A percentile compares a stretch with the other conserved stretches of the same genome.
Evolutionary conservation across 306 rosid species (phyloP).

Genomic region (Vigna radiata): DNA sequence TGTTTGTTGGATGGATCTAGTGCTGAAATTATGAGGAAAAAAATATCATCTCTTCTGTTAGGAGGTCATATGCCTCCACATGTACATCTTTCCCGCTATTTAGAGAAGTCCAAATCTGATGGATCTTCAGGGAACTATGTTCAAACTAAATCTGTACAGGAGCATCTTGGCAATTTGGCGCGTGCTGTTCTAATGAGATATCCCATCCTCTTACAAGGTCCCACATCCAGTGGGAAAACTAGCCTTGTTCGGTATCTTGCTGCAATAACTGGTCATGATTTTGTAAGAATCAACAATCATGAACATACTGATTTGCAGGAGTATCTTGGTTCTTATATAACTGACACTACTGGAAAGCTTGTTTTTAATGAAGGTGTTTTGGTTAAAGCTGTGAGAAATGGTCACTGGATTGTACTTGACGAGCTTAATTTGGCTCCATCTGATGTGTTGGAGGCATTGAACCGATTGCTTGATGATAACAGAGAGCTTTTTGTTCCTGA

Average conservation of each 20-base stretch:
- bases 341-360: constrained; percentile 83
- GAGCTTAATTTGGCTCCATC: constrained; percentile 99
- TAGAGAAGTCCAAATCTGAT: constrained; percentile 45
- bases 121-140: constrained; percentile 54
- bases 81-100: constrained; percentile 58
- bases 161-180: constrained; percentile 79
- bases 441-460: constrained; percentile 96
- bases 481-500: constrained; percentile 97
- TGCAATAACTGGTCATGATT: constrained; percentile 74
- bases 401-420: constrained; percentile 93
- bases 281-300: constrained; percentile 93
- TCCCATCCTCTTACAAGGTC: constrained; percentile 96
- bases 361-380: constrained; percentile 87
- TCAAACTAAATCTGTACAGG: constrained; percentile 71
- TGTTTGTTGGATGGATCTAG: constrained; percentile 78
- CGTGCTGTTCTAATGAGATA: constrained; percentile 82
- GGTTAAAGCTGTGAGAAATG: constrained; percentile 91
- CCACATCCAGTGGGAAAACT: constrained; percentile 97
- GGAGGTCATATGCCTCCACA: constrained; percentile 59
- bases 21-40: constrained; percentile 67
- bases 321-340: constrained; percentile 83
- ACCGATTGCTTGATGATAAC: constrained; percentile 90
- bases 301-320: constrained; percentile 99
- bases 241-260: constrained; percentile 94
- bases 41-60: constrained; percentile 59